These are phyloP conservation scores for Paramecium pentaurelia DNA, from an alignment of 73 alveolate genomes.

Conservation along the genomic window DNA sequence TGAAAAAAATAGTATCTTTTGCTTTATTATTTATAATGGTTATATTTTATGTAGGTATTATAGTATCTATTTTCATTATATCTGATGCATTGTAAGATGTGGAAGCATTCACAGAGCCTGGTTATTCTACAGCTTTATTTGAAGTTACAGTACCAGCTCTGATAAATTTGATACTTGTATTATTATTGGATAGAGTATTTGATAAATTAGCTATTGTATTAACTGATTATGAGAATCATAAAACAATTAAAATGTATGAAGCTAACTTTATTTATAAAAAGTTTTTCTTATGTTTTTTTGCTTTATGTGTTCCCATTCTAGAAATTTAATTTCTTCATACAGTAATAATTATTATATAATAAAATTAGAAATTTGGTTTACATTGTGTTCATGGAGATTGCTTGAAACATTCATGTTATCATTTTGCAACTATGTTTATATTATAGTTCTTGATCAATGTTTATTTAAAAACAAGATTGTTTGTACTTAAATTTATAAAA, in stretches of 20 bases:
- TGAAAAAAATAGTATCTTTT: not conserved
- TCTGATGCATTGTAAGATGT: not conserved
- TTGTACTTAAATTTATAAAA: not conserved
- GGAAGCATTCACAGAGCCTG: not conserved
- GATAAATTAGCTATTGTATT: not conserved
- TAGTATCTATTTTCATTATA: not conserved
- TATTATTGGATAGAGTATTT: not conserved
- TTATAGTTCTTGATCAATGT: not conserved
- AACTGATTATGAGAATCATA: constrained; percentile 32
- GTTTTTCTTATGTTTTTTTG: not conserved
- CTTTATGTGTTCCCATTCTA: not conserved
- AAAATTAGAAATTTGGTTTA: not conserved
- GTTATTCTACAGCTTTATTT: not conserved
- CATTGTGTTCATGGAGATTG: not conserved
- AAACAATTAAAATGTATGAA: not conserved
- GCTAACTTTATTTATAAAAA: not conserved
- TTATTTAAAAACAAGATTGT: not conserved
- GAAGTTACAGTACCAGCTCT: constrained; percentile 5
- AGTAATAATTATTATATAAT: not conserved
- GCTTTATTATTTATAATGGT: not conserved
- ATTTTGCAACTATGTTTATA: not conserved
- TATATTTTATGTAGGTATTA: not conserved
- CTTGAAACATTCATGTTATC: not conserved
- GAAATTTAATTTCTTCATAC: not conserved
- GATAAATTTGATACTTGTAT: not conserved